Percentiles rank a stretch among this genome's conserved stretches.
Conservation (phyloP, 2,329 filamentous ascomycete genomes). For the Phialophora chinensis region DNA sequence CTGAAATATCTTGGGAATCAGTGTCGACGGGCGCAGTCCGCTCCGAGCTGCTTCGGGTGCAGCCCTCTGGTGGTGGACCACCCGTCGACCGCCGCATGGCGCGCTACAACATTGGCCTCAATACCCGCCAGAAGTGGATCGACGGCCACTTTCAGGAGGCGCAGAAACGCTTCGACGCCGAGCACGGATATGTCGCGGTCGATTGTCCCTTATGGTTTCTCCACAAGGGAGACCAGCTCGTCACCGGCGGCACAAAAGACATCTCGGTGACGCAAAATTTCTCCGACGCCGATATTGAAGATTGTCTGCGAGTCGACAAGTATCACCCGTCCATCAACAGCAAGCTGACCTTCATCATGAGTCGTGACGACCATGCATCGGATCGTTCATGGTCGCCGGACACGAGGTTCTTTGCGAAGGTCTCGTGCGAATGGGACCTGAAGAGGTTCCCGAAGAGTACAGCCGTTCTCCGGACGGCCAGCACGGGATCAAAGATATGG, state of each 20-base stretch:
- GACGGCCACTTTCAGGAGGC: not conserved
- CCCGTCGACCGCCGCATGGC: conserved; percentile 1
- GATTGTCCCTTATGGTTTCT: not conserved
- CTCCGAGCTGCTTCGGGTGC: not conserved
- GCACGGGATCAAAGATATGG: not conserved
- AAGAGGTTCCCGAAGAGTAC: conserved; percentile 3
- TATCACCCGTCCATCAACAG: not conserved
- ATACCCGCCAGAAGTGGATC: not conserved
- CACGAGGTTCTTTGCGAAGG: not conserved
- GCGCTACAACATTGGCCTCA: conserved; percentile 3
- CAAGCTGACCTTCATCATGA: conserved; percentile 1
- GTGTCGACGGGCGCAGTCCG: not conserved
- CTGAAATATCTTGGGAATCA: not conserved
- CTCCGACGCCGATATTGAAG: not conserved
- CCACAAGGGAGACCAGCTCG: not conserved
- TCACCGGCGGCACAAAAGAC: not conserved
- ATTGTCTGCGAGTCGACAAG: not conserved
- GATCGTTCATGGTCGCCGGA: not conserved
- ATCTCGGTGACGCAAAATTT: not conserved
- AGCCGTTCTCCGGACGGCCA: not conserved
- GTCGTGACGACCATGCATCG: not conserved
- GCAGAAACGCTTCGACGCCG: conserved; percentile 1
- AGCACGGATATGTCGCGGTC: not conserved
- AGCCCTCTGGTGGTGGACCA: not conserved
- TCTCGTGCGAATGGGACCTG: conserved; percentile 4